phyloP scores from a whole-genome alignment of 805 yeast genomes.

The Cyberlindnera petersonii region DNA sequence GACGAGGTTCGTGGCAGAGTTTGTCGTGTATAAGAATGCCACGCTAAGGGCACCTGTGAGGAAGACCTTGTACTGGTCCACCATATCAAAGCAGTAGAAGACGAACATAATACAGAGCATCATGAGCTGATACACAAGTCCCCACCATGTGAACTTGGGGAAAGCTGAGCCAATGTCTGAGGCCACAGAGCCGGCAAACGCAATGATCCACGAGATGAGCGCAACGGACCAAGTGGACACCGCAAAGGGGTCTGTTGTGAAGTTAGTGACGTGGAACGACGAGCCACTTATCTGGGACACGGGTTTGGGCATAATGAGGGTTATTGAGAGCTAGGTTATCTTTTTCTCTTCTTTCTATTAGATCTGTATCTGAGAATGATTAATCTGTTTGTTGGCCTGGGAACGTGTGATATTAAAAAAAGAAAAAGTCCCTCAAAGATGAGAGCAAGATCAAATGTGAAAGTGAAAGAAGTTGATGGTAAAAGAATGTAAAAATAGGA shows the following conservation, averaged over 20 bases:
- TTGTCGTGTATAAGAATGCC: constrained; percentile 81
- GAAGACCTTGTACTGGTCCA: constrained; percentile 63
- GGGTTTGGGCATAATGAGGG: not conserved
- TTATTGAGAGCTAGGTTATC: no score
- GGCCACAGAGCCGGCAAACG: constrained; percentile 82
- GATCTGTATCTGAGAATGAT: no score
- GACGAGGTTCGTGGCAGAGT: constrained; percentile 75
- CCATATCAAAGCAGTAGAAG: constrained; percentile 55
- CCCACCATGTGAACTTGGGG: constrained; percentile 97
- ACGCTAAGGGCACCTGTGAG: constrained; percentile 43
- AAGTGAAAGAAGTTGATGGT: no score
- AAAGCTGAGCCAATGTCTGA: constrained; percentile 41
- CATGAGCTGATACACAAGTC: constrained; percentile 72
- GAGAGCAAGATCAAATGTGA: no score
- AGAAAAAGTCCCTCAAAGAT: no score
- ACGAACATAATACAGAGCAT: constrained; percentile 47
- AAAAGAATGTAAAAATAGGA: no score
- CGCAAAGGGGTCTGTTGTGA: constrained; percentile 84
- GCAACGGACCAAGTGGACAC: constrained; percentile 75
- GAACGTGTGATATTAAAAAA: no score
- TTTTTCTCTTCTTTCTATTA: no score
- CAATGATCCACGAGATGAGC: constrained; percentile 77
- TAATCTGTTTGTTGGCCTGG: no score
- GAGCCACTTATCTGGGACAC: not conserved
- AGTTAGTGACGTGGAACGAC: constrained; percentile 31